Percentiles rank a stretch among this genome's conserved stretches.
Evolutionary conservation across 768 basidiomycete genomes (phyloP).

Genomic region (Arthromyces matolae): DNA sequence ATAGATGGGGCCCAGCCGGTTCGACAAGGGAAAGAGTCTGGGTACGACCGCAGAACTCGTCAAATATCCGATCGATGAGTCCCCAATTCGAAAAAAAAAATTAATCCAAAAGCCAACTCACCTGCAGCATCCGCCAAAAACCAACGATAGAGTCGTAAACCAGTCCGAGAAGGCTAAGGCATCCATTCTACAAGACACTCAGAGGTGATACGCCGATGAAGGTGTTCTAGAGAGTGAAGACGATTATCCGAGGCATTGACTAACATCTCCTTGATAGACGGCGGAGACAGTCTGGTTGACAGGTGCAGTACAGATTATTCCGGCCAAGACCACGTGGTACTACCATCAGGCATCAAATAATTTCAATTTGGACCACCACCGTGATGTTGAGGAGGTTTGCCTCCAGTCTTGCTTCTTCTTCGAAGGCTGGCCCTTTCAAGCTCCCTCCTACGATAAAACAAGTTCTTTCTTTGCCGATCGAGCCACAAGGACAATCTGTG

Average conservation of each 20-base stretch:
- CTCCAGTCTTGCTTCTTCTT: constrained; percentile 6
- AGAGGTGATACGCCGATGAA: no score
- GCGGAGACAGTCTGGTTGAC: no score
- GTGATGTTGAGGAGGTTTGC: constrained; percentile 11
- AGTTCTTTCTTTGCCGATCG: constrained; percentile 5
- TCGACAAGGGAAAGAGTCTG: no score
- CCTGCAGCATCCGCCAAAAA: constrained; percentile 93
- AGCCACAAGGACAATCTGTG: constrained; percentile 15
- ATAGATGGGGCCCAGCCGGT: no score
- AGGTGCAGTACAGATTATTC: no score
- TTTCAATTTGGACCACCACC: background rate
- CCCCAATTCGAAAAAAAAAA: no score
- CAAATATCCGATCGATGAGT: no score
- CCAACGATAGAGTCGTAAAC: constrained; percentile 62
- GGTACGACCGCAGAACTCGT: no score
- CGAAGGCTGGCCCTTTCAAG: constrained; percentile 5
- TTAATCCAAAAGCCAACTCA: constrained; percentile 15
- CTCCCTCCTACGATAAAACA: constrained; percentile 17
- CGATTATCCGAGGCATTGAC: background rate
- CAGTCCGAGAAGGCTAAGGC: constrained; percentile 34
- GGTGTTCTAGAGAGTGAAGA: background rate
- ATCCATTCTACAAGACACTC: constrained; percentile 4
- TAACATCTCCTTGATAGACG: no score
- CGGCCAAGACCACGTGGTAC: no score
- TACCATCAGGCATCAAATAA: background rate